Evolutionary conservation across 176 grass and related monocot genomes (phyloP).

Genomic region (Lolium perenne): DNA sequence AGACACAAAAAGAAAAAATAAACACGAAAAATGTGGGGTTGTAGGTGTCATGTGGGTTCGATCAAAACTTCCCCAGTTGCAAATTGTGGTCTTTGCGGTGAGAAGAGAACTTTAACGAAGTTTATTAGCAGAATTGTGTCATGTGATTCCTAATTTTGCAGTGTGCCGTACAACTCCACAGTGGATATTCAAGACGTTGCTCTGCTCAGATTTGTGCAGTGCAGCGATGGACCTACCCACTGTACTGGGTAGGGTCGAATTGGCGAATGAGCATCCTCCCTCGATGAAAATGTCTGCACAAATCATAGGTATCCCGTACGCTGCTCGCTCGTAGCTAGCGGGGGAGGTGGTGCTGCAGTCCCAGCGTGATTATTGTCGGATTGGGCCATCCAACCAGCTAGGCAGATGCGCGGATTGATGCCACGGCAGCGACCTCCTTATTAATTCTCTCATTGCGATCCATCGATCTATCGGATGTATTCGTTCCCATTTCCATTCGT

Average conservation of each 20-base stretch:
- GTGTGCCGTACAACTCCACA: background rate
- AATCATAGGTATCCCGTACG: background rate
- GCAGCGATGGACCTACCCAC: background rate
- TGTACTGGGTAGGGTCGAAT: too few relatives aligned
- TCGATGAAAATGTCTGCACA: too few relatives aligned
- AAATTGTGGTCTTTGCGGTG: too few relatives aligned
- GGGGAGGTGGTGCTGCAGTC: background rate
- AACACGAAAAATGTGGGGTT: too few relatives aligned
- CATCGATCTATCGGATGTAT: background rate
- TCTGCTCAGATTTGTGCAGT: background rate
- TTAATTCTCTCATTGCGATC: background rate
- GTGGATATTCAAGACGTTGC: background rate
- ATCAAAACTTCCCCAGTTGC: too few relatives aligned
- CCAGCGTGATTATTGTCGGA: background rate
- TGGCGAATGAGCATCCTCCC: too few relatives aligned
- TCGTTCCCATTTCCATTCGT: background rate
- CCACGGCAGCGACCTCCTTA: background rate
- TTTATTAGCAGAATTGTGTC: too few relatives aligned
- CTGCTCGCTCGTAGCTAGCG: background rate
- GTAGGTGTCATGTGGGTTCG: too few relatives aligned
- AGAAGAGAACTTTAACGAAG: too few relatives aligned
- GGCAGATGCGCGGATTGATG: constrained; percentile 12
- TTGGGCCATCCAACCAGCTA: constrained; percentile 30
- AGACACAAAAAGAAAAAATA: too few relatives aligned
- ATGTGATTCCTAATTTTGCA: background rate